A percentile compares a stretch with the other conserved stretches of the same genome.
These are phyloP conservation scores for Solanum appendiculatum DNA, from an alignment of 257 asterid species.

Conservation along the genomic window DNA sequence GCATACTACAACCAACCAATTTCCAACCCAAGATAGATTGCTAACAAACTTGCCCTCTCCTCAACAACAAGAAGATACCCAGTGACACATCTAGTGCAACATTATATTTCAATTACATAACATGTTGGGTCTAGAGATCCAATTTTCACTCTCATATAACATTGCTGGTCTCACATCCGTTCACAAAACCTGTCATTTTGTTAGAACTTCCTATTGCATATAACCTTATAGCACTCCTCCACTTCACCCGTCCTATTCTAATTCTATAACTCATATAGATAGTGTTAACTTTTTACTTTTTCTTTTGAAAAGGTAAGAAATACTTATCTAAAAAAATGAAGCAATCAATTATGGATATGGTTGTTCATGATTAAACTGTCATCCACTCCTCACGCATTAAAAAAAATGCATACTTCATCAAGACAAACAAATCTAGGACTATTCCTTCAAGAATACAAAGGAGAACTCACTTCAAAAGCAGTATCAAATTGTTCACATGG, in stretches of 20 bases:
- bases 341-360: background rate
- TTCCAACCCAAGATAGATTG: background rate
- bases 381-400: background rate
- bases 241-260: background rate
- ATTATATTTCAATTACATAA: background rate
- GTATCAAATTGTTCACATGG: conserved; percentile 97
- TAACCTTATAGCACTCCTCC: background rate
- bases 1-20: background rate
- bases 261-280: background rate
- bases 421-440: background rate
- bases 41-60: background rate
- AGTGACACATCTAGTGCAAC: background rate
- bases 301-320: background rate
- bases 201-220: background rate
- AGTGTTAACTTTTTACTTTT: background rate
- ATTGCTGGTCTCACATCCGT: background rate
- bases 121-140: background rate
- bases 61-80: background rate
- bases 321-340: background rate
- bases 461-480: conserved; percentile 68
- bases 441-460: background rate
- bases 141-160: background rate
- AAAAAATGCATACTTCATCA: background rate
- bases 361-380: background rate
- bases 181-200: background rate